phyloP scores from a whole-genome alignment of 1,139 yeast genomes.

The Hanseniaspora sp. region DNA sequence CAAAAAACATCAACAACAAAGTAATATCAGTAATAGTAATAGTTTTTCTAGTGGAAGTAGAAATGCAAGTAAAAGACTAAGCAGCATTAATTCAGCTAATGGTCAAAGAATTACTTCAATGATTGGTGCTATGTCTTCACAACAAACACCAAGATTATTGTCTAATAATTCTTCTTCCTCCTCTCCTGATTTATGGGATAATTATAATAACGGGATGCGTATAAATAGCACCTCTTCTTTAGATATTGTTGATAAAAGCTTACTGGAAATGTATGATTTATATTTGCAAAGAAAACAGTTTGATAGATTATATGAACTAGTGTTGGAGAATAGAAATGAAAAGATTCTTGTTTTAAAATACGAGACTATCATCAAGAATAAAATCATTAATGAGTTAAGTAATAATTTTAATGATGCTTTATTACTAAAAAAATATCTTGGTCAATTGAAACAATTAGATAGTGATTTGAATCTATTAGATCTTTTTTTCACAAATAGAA shows the following conservation, averaged over 20 bases:
- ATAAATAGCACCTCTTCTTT: not conserved
- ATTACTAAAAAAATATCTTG: not conserved
- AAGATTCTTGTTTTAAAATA: not conserved
- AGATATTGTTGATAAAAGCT: not conserved
- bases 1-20: not conserved
- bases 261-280: not conserved
- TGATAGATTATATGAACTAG: slow-evolving; percentile 8
- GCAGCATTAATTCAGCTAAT: slow-evolving; percentile 5
- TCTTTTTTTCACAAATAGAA: slow-evolving; percentile 7
- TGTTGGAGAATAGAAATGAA: slow-evolving; percentile 1
- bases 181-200: slow-evolving; percentile 14
- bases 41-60: not conserved
- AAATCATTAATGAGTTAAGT: not conserved
- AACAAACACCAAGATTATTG: slow-evolving; percentile 7
- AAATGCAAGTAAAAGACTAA: slow-evolving; percentile 4
- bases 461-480: not conserved
- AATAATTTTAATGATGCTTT: not conserved
- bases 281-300: slow-evolving; percentile 6
- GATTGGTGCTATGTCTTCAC: not conserved
- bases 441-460: slow-evolving; percentile 1
- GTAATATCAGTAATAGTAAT: not conserved
- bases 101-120: slow-evolving; percentile 5
- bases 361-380: not conserved
- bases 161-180: slow-evolving; percentile 1
- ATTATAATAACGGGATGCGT: not conserved